Base-by-base conservation (phyloP, 768 basidiomycete genomes). In the Rhodocollybia butyracea region DNA sequence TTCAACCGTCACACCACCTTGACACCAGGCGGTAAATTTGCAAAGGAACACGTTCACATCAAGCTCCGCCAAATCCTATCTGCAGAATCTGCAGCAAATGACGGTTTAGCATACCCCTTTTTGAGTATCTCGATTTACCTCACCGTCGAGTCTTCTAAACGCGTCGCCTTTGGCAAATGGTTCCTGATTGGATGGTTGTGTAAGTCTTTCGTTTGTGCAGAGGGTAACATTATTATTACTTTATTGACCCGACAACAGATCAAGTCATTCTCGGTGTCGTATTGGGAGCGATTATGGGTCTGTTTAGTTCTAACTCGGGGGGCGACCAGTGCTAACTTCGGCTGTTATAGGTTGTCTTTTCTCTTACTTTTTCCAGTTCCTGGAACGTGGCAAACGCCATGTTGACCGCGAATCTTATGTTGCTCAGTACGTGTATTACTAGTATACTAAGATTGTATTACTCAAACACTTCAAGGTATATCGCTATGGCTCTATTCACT, bases 41-140 rank as follows among this genome's bases (percentile, higher is more conserved):
- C 89, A 0, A 68, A 74, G 12, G 80, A 77, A 55, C 80, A 91
- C 62, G 89, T 91, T 3, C 88, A 88, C 3, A 59, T 71, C 6
- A 86, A 91, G 48, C 76, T 98, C 19, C 84, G 95, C 27, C 86
- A 84, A 22, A 78, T 97, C 40, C 74, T 97, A 7, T 82, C 89
- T 0, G 92, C 91, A 0, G 95, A 98, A 70, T 91, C 89, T 4
- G 96, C 95, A 0, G 86, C 91, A 7, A n/a, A n/a, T n/a, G n/a
- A n/a, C n/a, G n/a, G n/a, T n/a, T n/a, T n/a, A n/a, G n/a, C n/a
- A n/a, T n/a, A n/a, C n/a, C n/a, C n/a, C n/a, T n/a, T n/a, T n/a
- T n/a, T n/a, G n/a, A n/a, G n/a, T n/a, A n/a, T n/a, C 51, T 83
- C 95, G 3, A 77, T 98, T 7, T 98, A 95, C 67, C 76, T 98